Conservation (phyloP, 768 basidiomycete genomes). For the Calocybe cyanea region DNA sequence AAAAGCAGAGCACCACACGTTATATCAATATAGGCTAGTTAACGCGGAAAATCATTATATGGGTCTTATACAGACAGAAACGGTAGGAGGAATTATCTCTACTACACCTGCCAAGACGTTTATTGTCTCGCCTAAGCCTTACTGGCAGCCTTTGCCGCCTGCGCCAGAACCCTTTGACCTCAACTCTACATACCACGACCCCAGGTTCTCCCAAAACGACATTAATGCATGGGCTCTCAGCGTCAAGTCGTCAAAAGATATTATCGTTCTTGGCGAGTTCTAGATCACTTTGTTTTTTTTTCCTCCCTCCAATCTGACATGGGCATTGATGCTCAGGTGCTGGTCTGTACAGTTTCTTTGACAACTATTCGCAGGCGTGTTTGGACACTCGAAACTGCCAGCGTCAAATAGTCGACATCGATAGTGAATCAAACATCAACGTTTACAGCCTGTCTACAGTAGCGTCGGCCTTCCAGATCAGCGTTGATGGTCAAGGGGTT, state of each 20-base stretch:
- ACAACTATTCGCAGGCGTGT: conserved; percentile 46
- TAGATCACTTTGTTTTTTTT: conserved; percentile 27
- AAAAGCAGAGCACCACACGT: conserved; percentile 60
- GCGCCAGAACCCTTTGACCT: conserved; percentile 52
- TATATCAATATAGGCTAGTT: conserved; percentile 68
- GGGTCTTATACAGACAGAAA: conserved; percentile 73
- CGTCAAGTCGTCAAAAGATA: conserved; percentile 38
- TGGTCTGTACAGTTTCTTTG: conserved; percentile 65
- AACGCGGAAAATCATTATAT: conserved; percentile 65
- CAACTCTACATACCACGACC: conserved; percentile 46
- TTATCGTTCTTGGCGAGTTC: conserved; percentile 9
- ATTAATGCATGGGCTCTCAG: conserved; percentile 54
- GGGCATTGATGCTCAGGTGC: conserved; percentile 1
- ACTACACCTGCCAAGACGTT: background rate
- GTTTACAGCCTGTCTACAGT: conserved; percentile 62
- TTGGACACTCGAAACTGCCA: conserved; percentile 39
- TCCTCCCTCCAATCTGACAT: background rate
- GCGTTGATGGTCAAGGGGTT: conserved; percentile 40
- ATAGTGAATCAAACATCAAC: conserved; percentile 39
- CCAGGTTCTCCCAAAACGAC: conserved; percentile 35
- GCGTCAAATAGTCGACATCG: conserved; percentile 48
- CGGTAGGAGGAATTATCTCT: conserved; percentile 28
- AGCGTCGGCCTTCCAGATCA: conserved; percentile 46
- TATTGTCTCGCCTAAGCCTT: conserved; percentile 43
- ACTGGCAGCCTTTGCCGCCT: conserved; percentile 59